Evolutionary conservation across 257 asterid genomes (phyloP).

Genomic region (Lycium barbarum): DNA sequence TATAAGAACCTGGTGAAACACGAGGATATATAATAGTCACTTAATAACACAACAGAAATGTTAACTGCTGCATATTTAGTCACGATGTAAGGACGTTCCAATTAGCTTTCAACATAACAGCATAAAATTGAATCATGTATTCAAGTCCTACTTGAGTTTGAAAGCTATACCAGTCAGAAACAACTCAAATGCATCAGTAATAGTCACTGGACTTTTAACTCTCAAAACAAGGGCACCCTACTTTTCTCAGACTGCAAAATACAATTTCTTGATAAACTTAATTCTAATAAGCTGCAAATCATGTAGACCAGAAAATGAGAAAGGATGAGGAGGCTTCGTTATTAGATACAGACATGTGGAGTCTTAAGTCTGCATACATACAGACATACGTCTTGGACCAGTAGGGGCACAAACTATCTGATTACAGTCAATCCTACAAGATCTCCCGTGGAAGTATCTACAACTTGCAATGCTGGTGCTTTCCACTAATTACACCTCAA

Average conservation of each 20-base stretch:
- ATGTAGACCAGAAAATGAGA: not conserved
- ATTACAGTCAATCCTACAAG: not conserved
- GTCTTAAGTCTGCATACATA: not conserved
- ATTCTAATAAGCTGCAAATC: not conserved
- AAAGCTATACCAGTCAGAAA: not conserved
- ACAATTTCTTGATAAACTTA: constrained; percentile 6
- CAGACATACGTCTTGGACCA: not conserved
- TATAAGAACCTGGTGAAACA: not conserved
- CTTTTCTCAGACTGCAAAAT: constrained; percentile 6
- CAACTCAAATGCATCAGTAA: not conserved
- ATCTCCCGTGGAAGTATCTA: not conserved
- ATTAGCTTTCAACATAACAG: not conserved
- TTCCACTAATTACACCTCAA: not conserved
- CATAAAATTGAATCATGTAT: not conserved
- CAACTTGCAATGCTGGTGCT: constrained; percentile 15
- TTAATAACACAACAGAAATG: not conserved
- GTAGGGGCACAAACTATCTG: not conserved
- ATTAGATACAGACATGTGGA: constrained; percentile 8
- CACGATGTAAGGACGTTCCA: not conserved
- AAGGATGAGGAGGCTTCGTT: constrained; percentile 12
- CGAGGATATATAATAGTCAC: not conserved
- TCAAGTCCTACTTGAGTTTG: not conserved
- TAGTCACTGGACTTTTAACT: not conserved
- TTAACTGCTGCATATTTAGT: not conserved
- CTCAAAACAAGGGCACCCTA: not conserved